These are phyloP conservation scores for Paraleonurus japonicus DNA, from an alignment of 257 asterid genomes.

Conservation along the genomic window DNA sequence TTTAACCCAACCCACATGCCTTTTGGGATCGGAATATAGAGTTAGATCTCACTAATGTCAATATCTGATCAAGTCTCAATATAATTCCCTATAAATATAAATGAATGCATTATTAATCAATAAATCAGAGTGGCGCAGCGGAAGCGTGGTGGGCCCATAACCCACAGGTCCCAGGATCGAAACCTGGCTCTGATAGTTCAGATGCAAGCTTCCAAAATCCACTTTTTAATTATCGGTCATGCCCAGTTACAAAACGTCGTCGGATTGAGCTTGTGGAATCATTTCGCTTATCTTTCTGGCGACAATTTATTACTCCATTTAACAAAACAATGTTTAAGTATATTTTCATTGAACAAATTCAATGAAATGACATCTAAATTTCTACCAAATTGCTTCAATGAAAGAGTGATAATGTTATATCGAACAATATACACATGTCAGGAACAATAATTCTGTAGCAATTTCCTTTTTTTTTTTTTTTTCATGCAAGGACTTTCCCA, in stretches of 20 bases:
- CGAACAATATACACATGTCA: not conserved
- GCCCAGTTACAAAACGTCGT: too few species aligned
- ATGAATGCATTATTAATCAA: not conserved
- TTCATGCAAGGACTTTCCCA: slow-evolving; percentile 3
- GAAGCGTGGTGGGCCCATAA: slow-evolving; percentile 99
- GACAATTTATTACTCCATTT: too few species aligned
- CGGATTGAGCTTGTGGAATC: too few species aligned
- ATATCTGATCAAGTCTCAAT: not conserved
- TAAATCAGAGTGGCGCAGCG: slow-evolving; percentile 98
- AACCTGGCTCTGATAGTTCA: slow-evolving; percentile 92
- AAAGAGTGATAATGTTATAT: not conserved
- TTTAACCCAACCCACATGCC: too few species aligned
- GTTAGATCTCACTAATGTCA: not conserved
- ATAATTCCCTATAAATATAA: not conserved
- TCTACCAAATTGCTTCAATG: not conserved
- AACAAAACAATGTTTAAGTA: too few species aligned
- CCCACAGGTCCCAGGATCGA: slow-evolving; percentile 99
- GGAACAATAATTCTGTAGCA: not conserved
- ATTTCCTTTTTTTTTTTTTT: not conserved
- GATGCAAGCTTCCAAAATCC: not conserved
- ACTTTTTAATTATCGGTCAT: too few species aligned
- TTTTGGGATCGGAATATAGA: too few species aligned
- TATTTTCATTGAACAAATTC: too few species aligned
- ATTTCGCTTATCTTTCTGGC: too few species aligned
- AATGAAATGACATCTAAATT: not conserved